phyloP scores from a whole-genome alignment of 176 grass and related monocot genomes.

The Dactylis glomerata region DNA sequence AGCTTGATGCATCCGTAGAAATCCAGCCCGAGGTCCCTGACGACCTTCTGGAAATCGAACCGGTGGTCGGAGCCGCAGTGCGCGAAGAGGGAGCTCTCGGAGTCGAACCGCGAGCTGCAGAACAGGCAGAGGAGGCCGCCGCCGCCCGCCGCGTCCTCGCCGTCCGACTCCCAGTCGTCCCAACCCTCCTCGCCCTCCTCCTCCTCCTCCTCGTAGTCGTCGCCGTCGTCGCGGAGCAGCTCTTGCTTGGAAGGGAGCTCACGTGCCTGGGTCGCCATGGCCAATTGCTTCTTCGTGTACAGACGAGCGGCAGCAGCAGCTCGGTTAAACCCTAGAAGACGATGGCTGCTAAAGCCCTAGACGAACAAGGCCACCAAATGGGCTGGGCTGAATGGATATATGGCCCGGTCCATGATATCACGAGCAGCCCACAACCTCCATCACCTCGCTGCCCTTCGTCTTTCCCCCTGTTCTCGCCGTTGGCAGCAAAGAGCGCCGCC shows the following conservation, averaged over 20 bases:
- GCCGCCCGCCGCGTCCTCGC: constrained; percentile 31
- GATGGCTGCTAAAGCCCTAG: constrained; percentile 12
- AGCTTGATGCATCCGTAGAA: constrained; percentile 92
- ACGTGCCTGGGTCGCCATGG: constrained; percentile 20
- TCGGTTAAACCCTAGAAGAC: constrained; percentile 24
- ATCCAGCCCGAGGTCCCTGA: constrained; percentile 54
- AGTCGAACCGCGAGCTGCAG: constrained; percentile 58
- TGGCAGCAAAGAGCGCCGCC: neutral
- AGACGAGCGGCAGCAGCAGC: neutral
- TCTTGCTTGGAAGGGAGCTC: constrained; percentile 21
- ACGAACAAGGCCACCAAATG: neutral
- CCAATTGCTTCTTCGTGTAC: constrained; percentile 3
- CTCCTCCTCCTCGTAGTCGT: constrained; percentile 34
- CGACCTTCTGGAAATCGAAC: constrained; percentile 60
- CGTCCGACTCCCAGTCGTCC: constrained; percentile 81
- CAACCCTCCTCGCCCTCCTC: constrained; percentile 64
- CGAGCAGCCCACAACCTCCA: neutral
- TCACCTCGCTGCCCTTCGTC: neutral
- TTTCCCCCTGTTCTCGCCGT: neutral
- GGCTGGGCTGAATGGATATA: neutral
- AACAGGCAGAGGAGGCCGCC: constrained; percentile 67
- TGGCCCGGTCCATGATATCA: neutral
- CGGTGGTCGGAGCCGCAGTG: constrained; percentile 62
- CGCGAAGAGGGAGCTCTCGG: constrained; percentile 46
- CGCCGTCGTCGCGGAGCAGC: neutral